phyloP scores from a whole-genome alignment of 192 early-diverging fungal species.

The Podila verticillata region DNA sequence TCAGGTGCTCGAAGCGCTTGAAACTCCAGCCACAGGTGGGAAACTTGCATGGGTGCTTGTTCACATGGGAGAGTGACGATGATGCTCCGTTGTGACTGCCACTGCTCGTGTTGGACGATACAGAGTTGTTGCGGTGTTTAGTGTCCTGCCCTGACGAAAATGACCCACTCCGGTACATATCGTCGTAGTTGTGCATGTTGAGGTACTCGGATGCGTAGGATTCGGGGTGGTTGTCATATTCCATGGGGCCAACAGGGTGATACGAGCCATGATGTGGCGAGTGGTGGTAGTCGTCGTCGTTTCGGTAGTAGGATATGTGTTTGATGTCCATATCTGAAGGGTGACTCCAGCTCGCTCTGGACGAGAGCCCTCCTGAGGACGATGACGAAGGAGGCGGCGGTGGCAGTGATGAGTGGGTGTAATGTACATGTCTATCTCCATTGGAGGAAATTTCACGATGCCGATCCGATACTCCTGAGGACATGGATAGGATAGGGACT shows the following conservation, averaged over 20 bases:
- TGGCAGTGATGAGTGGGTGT: background rate
- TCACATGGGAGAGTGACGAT: background rate
- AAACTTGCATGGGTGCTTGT: conserved; percentile 53
- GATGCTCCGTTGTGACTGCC: background rate
- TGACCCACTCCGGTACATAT: background rate
- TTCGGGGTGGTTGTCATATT: background rate
- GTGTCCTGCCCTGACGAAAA: background rate
- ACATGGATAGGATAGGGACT: too few relatives aligned
- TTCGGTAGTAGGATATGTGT: background rate
- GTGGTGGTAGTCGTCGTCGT: conserved; percentile 25
- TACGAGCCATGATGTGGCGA: conserved; percentile 24
- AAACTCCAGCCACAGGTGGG: conserved; percentile 65
- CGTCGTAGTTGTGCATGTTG: conserved; percentile 9
- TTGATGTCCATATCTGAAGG: conserved; percentile 13
- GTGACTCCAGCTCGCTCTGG: conserved; percentile 9
- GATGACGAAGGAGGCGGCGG: conserved; percentile 8
- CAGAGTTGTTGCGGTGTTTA: conserved; percentile 27
- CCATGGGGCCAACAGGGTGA: background rate
- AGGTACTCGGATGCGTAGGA: background rate
- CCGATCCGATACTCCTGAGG: too few relatives aligned
- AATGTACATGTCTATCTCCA: too few relatives aligned
- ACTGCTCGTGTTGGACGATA: conserved; percentile 27
- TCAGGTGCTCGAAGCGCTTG: conserved; percentile 84
- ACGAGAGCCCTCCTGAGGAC: background rate
- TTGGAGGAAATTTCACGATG: too few relatives aligned